A percentile compares a stretch with the other conserved stretches of the same genome.
Conservation (phyloP, 257 asterid genomes). For the Misopates orontium region DNA sequence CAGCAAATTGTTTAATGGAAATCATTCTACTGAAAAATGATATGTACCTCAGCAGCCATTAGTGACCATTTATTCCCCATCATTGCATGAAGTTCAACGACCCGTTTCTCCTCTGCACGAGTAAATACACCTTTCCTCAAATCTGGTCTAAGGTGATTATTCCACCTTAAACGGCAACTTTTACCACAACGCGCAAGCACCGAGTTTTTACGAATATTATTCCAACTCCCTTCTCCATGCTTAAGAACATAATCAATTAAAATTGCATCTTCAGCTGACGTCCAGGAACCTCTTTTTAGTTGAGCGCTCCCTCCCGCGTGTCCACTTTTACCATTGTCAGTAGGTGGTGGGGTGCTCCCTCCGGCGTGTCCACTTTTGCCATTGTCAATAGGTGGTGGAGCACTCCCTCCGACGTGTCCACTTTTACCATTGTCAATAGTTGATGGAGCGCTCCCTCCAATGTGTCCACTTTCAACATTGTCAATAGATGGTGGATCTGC, state of each 20-base stretch:
- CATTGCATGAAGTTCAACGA: constrained; percentile 58
- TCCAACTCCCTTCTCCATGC: constrained; percentile 72
- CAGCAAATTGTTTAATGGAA: constrained; percentile 6
- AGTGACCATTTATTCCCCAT: constrained; percentile 73
- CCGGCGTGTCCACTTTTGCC: constrained; percentile 40
- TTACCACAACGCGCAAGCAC: constrained; percentile 74
- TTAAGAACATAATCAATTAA: constrained; percentile 50
- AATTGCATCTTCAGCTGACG: constrained; percentile 57
- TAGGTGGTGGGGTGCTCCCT: too few relatives aligned
- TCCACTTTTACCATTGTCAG: too few relatives aligned
- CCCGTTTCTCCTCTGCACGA: constrained; percentile 50
- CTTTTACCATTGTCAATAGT: too few relatives aligned
- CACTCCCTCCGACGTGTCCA: constrained; percentile 40
- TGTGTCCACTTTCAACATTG: constrained; percentile 41
- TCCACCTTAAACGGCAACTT: constrained; percentile 73
- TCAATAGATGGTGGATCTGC: constrained; percentile 44
- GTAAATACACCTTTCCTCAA: constrained; percentile 62
- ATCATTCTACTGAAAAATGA: constrained; percentile 13
- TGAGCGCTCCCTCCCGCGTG: constrained; percentile 38
- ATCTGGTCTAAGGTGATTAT: constrained; percentile 68
- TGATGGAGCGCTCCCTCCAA: constrained; percentile 39
- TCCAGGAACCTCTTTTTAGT: constrained; percentile 69
- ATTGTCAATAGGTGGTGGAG: too few relatives aligned
- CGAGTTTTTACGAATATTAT: constrained; percentile 55
- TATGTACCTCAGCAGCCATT: constrained; percentile 61